Base-by-base conservation (phyloP, 768 basidiomycete species). In the Podaxis mareebaensis region DNA sequence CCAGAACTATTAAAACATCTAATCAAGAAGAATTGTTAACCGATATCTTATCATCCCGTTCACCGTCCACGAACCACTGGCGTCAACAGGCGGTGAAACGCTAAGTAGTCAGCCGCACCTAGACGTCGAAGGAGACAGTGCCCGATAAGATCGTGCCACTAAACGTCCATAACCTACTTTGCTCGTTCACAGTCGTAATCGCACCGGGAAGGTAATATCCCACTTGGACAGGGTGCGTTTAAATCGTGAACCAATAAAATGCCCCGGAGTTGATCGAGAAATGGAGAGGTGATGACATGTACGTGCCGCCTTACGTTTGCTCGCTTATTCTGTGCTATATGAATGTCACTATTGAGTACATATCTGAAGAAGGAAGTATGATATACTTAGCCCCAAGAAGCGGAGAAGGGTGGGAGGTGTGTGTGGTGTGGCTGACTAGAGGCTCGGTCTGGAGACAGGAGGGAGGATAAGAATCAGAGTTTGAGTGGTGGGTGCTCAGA, bases 381-480 rank as follows among this genome's bases (percentile, higher is more conserved):
- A 59, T 59, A 59, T 51, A 51, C 46, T 51, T 59, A 38, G 58
- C 30, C 15, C 33, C 8, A n/a, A 22, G 46, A 58, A 59, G 58
- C 30, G 30, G 58, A 33, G 56, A 57, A 57, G 42, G 42, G 57
- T 53, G 22, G 30, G 44, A 33, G 58, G 13, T 30, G 46, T 33
- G 33, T 30, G 36, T 59, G 48, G 58, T 51, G 58, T 59, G 58
- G 58, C 58, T 59, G 44, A 6, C 52, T 64, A 77, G 74, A 39
- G 74, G 74, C 67, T 72, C n/a, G 17, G 73, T 67, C 60, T 36
- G 30, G 30, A 24, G 30, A 20, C 20, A 17, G 30, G 30, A 36
- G 33, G 30, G 20, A 17, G 7, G 44, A n/a, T 46, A 4, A n/a
- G 20, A 17, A 46, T 46, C 44, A 15, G 44, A 22, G 44, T 20